These are phyloP conservation scores for Anthracocystis walkeri DNA, from an alignment of 1,284 basidiomycete species.

Conservation along the genomic window DNA sequence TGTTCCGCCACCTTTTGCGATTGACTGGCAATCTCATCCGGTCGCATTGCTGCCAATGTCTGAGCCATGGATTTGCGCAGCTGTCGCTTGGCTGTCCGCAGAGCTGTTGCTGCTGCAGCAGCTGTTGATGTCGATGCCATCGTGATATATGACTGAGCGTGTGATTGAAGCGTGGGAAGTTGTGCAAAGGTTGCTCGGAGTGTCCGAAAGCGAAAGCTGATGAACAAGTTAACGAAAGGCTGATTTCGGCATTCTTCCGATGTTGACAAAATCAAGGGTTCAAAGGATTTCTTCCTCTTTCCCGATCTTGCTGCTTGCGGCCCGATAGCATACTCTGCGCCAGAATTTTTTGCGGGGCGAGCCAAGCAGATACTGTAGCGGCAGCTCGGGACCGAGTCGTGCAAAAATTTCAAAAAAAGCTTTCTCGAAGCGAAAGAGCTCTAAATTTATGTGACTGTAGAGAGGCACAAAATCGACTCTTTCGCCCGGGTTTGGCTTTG, in stretches of 20 bases:
- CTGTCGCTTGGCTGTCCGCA: slow-evolving; percentile 57
- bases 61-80: slow-evolving; percentile 59
- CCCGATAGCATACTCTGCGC: no score
- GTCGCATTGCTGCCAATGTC: slow-evolving; percentile 41
- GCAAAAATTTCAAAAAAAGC: slow-evolving; percentile 18
- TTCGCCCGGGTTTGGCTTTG: no score
- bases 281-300: slow-evolving; percentile 4
- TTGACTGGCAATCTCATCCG: slow-evolving; percentile 31
- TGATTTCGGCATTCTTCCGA: no score
- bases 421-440: slow-evolving; percentile 2
- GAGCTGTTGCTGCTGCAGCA: slow-evolving; percentile 15
- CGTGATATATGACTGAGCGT: background rate
- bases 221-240: no score
- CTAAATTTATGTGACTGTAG: slow-evolving; percentile 13
- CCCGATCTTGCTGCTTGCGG: background rate
- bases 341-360: no score
- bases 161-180: background rate
- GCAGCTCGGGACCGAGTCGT: slow-evolving; percentile 18
- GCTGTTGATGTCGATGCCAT: slow-evolving; percentile 26
- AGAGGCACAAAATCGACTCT: background rate
- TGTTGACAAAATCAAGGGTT: no score
- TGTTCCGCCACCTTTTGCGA: slow-evolving; percentile 51
- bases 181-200: no score
- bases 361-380: background rate
- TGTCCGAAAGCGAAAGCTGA: no score